These are phyloP conservation scores for Sutorius eximius DNA, from an alignment of 1,284 basidiomycete genomes.

Conservation along the genomic window DNA sequence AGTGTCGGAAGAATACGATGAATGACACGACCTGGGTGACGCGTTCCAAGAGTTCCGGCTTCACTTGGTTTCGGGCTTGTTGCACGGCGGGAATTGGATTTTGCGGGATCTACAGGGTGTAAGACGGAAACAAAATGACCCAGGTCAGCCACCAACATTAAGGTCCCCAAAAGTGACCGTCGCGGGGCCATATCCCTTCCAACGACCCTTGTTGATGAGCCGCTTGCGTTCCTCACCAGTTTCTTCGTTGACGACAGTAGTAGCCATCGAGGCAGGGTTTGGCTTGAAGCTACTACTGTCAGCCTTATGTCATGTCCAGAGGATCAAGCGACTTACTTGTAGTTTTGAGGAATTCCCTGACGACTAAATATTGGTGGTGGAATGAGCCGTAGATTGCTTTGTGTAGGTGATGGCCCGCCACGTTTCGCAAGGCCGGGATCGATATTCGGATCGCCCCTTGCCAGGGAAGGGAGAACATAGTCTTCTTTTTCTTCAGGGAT, in stretches of 20 bases:
- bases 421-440: constrained; percentile 34
- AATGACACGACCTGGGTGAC: constrained; percentile 54
- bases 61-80: constrained; percentile 55
- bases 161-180: constrained; percentile 68
- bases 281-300: constrained; percentile 64
- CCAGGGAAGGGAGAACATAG: constrained; percentile 42
- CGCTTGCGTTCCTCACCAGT: constrained; percentile 82
- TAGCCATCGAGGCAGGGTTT: constrained; percentile 69
- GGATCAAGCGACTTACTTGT: constrained; percentile 52
- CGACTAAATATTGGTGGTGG: constrained; percentile 86
- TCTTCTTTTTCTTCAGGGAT: constrained; percentile 69
- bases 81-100: constrained; percentile 60
- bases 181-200: constrained; percentile 75
- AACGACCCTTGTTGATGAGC: constrained; percentile 75
- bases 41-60: constrained; percentile 56
- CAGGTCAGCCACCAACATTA: constrained; percentile 40
- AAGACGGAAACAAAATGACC: neutral
- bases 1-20: neutral
- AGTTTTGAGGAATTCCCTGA: constrained; percentile 72
- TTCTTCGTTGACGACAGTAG: constrained; percentile 64
- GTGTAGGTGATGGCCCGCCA: constrained; percentile 21
- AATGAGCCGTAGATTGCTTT: constrained; percentile 67
- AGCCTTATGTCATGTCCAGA: neutral
- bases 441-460: constrained; percentile 33
- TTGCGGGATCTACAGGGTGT: constrained; percentile 55